Evolutionary conservation across 2,329 filamentous ascomycete genomes (phyloP).

Genomic region (Fusarium sp.): DNA sequence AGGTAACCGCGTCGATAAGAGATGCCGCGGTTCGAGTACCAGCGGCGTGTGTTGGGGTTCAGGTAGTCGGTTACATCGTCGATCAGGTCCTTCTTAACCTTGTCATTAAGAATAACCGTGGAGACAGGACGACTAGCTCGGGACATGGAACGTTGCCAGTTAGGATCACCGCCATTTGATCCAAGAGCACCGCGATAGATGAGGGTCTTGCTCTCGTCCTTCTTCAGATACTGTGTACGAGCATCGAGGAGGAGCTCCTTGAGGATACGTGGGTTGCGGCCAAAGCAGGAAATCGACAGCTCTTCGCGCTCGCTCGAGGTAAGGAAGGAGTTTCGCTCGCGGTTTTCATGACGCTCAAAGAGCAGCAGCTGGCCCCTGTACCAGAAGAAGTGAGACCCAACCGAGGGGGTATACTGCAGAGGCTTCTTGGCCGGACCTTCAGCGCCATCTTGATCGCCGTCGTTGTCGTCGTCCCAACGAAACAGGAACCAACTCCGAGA

Average conservation of each 20-base stretch:
- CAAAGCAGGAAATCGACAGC: constrained; percentile 68
- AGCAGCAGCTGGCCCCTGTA: constrained; percentile 67
- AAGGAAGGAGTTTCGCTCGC: constrained; percentile 53
- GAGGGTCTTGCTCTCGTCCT: constrained; percentile 69
- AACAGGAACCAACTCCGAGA: constrained; percentile 61
- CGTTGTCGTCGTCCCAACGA: constrained; percentile 55
- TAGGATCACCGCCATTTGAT: constrained; percentile 53
- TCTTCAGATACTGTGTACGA: constrained; percentile 62
- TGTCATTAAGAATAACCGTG: constrained; percentile 70
- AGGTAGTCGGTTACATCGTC: constrained; percentile 71
- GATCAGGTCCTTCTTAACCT: constrained; percentile 67
- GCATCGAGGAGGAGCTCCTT: constrained; percentile 71
- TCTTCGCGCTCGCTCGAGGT: constrained; percentile 64
- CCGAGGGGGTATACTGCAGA: constrained; percentile 71
- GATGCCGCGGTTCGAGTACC: constrained; percentile 86
- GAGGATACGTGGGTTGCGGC: constrained; percentile 66
- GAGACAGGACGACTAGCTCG: constrained; percentile 68
- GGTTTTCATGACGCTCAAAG: constrained; percentile 63
- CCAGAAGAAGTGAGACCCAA: constrained; percentile 75
- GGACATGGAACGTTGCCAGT: constrained; percentile 70
- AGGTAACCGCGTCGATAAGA: constrained; percentile 87
- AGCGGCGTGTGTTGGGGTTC: constrained; percentile 69
- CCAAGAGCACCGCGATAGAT: constrained; percentile 68
- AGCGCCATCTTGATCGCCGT: constrained; percentile 55
- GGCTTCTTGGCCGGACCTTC: constrained; percentile 54